Conservation (phyloP, 2,329 filamentous ascomycete genomes). For the Fusarium veterinarium region DNA sequence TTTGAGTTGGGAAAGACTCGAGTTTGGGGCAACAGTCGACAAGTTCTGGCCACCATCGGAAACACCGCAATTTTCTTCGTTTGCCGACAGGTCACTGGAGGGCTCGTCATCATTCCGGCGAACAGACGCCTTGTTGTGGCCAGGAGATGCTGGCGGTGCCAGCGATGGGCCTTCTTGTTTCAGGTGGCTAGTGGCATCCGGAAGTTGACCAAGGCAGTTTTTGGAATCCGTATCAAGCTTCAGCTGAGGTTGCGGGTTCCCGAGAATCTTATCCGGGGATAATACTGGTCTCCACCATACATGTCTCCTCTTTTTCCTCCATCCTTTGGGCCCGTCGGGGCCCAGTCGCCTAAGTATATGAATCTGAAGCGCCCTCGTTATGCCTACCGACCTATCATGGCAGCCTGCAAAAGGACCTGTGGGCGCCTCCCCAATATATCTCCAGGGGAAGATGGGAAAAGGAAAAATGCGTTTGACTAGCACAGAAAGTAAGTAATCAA, state of each 20-base stretch:
- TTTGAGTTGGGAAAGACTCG: neutral
- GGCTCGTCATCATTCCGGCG: neutral
- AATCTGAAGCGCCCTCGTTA: too few relatives aligned
- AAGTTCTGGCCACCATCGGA: neutral
- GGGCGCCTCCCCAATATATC: neutral
- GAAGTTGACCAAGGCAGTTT: too few relatives aligned
- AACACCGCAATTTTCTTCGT: neutral
- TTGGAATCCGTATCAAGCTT: too few relatives aligned
- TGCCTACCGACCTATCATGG: too few relatives aligned
- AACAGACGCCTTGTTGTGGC: fast-evolving
- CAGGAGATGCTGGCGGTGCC: neutral
- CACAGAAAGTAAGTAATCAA: neutral
- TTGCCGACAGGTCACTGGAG: too few relatives aligned
- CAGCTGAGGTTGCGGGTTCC: too few relatives aligned
- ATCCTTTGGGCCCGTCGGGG: too few relatives aligned
- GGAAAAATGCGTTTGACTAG: neutral
- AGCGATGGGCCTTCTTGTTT: too few relatives aligned
- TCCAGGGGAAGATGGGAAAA: neutral
- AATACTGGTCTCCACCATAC: too few relatives aligned
- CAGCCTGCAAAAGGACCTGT: too few relatives aligned
- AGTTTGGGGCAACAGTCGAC: neutral
- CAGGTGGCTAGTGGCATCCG: neutral
- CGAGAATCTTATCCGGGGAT: too few relatives aligned
- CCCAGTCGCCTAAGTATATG: neutral
- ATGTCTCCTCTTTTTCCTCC: too few relatives aligned